A percentile compares a stretch with the other conserved stretches of the same genome.
These are phyloP conservation scores for Fusarium sp. DNA, from an alignment of 2,329 filamentous ascomycete species.

Conservation along the genomic window DNA sequence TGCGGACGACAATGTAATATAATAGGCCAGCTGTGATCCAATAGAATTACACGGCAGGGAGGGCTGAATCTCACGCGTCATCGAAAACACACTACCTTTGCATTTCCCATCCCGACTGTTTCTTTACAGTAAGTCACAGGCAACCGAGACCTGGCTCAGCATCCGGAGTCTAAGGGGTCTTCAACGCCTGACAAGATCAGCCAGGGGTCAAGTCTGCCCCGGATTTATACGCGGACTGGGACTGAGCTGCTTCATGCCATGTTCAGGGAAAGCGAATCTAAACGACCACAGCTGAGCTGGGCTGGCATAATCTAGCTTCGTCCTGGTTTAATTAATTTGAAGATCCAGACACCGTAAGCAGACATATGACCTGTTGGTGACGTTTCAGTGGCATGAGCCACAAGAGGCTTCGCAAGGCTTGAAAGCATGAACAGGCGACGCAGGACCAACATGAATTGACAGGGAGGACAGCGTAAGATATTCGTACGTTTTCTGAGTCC, in stretches of 20 bases:
- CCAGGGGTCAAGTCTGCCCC: slow-evolving; percentile 29
- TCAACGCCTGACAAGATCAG: slow-evolving; percentile 20
- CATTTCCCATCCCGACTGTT: background rate
- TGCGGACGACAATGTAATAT: background rate
- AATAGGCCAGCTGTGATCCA: slow-evolving; percentile 19
- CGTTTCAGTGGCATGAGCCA: slow-evolving; percentile 45
- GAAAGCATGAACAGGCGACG: slow-evolving; percentile 33
- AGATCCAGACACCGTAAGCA: slow-evolving; percentile 5
- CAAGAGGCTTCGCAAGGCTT: slow-evolving; percentile 38
- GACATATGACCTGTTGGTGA: slow-evolving; percentile 46
- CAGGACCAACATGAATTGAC: slow-evolving; percentile 22
- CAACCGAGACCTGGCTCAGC: background rate
- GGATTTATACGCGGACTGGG: slow-evolving; percentile 22
- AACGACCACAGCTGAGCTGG: slow-evolving; percentile 13
- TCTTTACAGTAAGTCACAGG: background rate
- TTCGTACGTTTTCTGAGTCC: slow-evolving; percentile 39
- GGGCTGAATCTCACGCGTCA: slow-evolving; percentile 3
- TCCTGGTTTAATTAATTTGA: background rate
- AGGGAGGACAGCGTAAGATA: slow-evolving; percentile 9
- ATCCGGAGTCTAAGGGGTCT: slow-evolving; percentile 9
- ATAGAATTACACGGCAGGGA: slow-evolving; percentile 26
- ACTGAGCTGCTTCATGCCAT: slow-evolving; percentile 6
- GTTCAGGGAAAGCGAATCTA: slow-evolving; percentile 13
- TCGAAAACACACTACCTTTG: background rate
- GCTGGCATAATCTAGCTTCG: slow-evolving; percentile 13